phyloP scores from a whole-genome alignment of 225 moss, liverwort and hornwort genomes.

The Polytrichum commune region DNA sequence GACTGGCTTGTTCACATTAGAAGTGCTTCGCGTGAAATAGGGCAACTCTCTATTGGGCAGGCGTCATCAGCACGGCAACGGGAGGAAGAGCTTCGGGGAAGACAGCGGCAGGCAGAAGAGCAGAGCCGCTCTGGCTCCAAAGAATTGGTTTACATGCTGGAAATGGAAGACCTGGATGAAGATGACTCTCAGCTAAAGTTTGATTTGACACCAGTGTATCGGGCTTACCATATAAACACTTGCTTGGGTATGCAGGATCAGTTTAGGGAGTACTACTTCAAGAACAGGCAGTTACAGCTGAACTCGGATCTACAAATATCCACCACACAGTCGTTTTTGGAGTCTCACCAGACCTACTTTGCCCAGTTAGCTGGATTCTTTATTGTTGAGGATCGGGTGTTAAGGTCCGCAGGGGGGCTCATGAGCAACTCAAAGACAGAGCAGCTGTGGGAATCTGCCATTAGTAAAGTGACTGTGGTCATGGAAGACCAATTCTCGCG shows the following conservation, averaged over 20 bases:
- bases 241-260: constrained; percentile 91
- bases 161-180: constrained; percentile 90
- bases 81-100: constrained; percentile 83
- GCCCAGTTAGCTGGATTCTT: constrained; percentile 95
- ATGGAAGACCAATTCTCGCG: constrained; percentile 96
- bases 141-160: constrained; percentile 87
- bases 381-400: constrained; percentile 93
- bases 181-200: constrained; percentile 89
- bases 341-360: constrained; percentile 88
- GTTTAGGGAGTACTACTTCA: constrained; percentile 93
- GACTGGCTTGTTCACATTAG: constrained; percentile 98
- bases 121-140: constrained; percentile 88
- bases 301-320: constrained; percentile 88
- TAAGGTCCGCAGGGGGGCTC: constrained; percentile 92
- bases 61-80: constrained; percentile 82
- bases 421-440: constrained; percentile 80
- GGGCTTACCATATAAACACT: constrained; percentile 89
- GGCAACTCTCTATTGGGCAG: constrained; percentile 87
- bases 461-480: constrained; percentile 85
- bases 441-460: constrained; percentile 93
- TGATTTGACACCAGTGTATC: constrained; percentile 92
- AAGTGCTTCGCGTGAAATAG: constrained; percentile 77
- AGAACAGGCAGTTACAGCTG: constrained; percentile 91
- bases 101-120: constrained; percentile 93
- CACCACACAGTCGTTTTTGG: constrained; percentile 81